These are phyloP conservation scores for Sphagnum magellanicum DNA, from an alignment of 228 moss, liverwort and hornwort genomes.

Conservation along the genomic window DNA sequence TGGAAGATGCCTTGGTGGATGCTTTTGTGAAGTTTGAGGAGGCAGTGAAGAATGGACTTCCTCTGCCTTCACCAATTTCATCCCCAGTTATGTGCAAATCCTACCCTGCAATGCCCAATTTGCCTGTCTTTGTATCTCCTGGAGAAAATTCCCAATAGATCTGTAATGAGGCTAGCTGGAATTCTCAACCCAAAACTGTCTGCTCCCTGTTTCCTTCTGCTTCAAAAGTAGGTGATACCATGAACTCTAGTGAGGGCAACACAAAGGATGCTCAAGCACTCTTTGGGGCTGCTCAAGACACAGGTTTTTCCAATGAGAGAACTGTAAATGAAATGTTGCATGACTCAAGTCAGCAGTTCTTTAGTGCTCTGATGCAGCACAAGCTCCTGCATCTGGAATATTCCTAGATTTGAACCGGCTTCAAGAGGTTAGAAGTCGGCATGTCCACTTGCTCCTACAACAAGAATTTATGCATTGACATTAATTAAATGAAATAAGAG, in stretches of 20 bases:
- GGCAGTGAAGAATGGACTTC: constrained; percentile 2
- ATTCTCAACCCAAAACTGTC: too few species aligned
- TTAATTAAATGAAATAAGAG: too few species aligned
- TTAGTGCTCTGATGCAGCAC: not conserved
- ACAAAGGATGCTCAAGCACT: not conserved
- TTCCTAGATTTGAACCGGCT: too few species aligned
- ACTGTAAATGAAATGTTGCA: constrained; percentile 5
- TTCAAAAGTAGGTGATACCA: too few species aligned
- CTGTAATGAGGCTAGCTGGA: too few species aligned
- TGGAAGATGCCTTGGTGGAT: constrained; percentile 6
- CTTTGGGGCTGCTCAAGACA: not conserved
- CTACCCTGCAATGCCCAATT: not conserved
- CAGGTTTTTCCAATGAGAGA: not conserved
- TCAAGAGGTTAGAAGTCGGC: too few species aligned
- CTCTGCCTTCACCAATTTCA: constrained; percentile 3
- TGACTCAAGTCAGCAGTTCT: constrained; percentile 2
- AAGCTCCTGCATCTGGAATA: constrained; percentile 6
- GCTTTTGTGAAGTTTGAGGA: constrained; percentile 3
- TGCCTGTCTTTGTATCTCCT: too few species aligned
- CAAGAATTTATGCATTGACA: too few species aligned
- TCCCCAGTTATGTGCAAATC: not conserved
- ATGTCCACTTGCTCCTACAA: too few species aligned
- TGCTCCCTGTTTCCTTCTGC: too few species aligned
- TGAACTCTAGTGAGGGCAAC: too few species aligned
- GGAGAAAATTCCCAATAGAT: not conserved